phyloP scores from a whole-genome alignment of 2,329 filamentous ascomycete genomes.

The Colletotrichum euphorbiae region DNA sequence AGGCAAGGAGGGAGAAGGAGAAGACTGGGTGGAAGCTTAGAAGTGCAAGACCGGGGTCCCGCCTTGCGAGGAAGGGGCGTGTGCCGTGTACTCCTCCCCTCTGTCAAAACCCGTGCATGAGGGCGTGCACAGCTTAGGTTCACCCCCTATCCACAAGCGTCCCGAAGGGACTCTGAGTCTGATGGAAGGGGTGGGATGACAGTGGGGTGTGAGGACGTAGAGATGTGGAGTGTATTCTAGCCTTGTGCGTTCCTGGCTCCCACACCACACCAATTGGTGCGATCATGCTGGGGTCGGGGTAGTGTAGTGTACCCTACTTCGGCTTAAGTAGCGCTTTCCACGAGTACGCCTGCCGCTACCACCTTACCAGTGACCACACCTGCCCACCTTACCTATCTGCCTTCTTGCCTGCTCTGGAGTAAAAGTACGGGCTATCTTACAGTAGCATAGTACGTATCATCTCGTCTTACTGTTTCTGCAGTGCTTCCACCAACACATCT shows the following conservation, averaged over 20 bases:
- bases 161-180: background rate
- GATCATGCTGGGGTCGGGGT: background rate
- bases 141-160: background rate
- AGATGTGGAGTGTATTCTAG: conserved; percentile 26
- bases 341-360: background rate
- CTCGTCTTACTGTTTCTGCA: too few relatives aligned
- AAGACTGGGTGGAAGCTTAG: conserved; percentile 20
- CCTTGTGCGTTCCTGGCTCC: conserved; percentile 31
- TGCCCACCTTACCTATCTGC: conserved; percentile 1
- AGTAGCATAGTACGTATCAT: too few relatives aligned
- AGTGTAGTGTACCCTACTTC: too few relatives aligned
- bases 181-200: too few relatives aligned
- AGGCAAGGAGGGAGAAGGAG: conserved; percentile 13
- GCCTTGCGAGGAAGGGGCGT: background rate
- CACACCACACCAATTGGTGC: background rate
- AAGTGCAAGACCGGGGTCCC: background rate
- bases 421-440: too few relatives aligned
- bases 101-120: too few relatives aligned
- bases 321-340: conserved; percentile 11
- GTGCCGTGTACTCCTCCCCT: background rate
- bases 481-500: conserved; percentile 1
- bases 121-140: background rate
- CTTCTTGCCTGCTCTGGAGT: too few relatives aligned
- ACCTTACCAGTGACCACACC: background rate
- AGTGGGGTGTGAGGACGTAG: background rate